Conservation (phyloP, 208 protist genomes). For the Blechomonas ayalai region DNA sequence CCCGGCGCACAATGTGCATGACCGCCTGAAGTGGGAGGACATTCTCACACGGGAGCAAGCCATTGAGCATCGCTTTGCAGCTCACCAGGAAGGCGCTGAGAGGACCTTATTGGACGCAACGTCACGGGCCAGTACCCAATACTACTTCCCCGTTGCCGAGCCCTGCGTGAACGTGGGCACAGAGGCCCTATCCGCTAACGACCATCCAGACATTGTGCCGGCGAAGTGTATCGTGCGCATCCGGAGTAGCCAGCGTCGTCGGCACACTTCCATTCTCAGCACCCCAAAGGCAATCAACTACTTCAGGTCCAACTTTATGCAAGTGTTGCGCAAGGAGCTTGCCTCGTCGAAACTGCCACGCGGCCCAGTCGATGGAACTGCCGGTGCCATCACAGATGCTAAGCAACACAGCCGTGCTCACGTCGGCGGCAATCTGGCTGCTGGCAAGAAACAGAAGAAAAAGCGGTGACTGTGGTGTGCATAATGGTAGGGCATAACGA, state of each 20-base stretch:
- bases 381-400: not conserved
- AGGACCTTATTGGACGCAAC: not conserved
- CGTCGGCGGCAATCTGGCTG: no score
- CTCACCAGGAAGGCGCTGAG: conserved; percentile 2
- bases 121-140: conserved; percentile 3
- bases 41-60: conserved; percentile 34
- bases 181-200: not conserved
- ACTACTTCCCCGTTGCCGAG: conserved; percentile 26
- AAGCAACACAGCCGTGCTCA: no score
- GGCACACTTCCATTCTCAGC: conserved; percentile 45
- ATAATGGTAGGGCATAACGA: no score
- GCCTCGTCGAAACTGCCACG: conserved; percentile 34
- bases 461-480: no score
- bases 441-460: conserved; percentile 6
- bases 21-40: conserved; percentile 22
- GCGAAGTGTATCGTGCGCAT: conserved; percentile 74
- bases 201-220: conserved; percentile 15
- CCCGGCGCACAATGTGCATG: not conserved
- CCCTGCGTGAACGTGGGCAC: conserved; percentile 6
- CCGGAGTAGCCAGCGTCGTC: conserved; percentile 51
- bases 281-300: conserved; percentile 63
- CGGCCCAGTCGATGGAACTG: conserved; percentile 9
- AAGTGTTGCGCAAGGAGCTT: conserved; percentile 66
- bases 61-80: conserved; percentile 30
- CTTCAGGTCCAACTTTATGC: conserved; percentile 69